These are phyloP conservation scores for Phialophora chinensis DNA, from an alignment of 2,329 filamentous ascomycete species.

Conservation along the genomic window DNA sequence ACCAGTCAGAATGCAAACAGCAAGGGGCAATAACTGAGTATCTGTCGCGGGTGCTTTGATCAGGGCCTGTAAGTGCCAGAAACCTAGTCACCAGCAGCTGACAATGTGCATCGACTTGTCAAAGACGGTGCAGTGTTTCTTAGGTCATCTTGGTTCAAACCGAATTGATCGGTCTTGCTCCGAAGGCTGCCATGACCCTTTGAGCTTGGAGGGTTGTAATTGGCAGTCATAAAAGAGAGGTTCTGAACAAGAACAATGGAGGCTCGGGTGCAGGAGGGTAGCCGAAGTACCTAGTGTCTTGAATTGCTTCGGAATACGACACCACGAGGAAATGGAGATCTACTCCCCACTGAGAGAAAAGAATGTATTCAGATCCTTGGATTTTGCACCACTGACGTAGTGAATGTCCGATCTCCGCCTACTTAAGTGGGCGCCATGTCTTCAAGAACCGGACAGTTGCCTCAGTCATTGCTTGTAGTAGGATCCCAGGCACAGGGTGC, in stretches of 20 bases:
- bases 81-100: not conserved
- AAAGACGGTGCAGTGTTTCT: not conserved
- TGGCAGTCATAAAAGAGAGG: not conserved
- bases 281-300: not conserved
- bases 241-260: not conserved
- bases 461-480: constrained; percentile 37
- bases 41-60: not conserved
- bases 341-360: not conserved
- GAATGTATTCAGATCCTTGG: not conserved
- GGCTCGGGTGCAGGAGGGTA: not conserved
- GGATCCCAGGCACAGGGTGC: constrained; percentile 67
- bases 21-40: not conserved
- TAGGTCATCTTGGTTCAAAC: not conserved
- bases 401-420: not conserved
- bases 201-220: not conserved
- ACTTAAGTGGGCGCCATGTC: not conserved
- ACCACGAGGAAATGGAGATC: not conserved
- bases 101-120: not conserved
- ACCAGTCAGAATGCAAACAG: constrained; percentile 16
- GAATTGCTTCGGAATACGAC: not conserved
- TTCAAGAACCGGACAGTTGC: not conserved
- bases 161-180: not conserved
- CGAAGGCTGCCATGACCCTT: not conserved
- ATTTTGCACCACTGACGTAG: not conserved
- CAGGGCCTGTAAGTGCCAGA: not conserved